A percentile compares a stretch with the other conserved stretches of the same genome.
Conservation (phyloP, 2,329 filamentous ascomycete species). For the Epichloe typhina region DNA sequence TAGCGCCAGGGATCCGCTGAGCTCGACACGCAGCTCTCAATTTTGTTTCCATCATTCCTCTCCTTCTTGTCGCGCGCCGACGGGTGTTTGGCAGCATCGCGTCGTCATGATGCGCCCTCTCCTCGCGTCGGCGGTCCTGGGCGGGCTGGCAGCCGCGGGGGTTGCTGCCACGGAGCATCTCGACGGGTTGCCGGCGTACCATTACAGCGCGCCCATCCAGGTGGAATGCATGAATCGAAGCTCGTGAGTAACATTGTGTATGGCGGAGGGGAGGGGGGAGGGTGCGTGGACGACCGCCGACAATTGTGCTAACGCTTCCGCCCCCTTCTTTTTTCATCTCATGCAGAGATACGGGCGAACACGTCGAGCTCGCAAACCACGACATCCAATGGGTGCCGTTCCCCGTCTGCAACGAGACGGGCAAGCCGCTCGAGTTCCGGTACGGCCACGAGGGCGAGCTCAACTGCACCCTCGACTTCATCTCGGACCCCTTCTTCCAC, state of each 20-base stretch:
- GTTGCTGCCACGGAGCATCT: slow-evolving; percentile 13
- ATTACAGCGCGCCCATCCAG: slow-evolving; percentile 52
- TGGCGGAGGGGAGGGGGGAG: no score
- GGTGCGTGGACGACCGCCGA: no score
- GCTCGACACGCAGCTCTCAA: no score
- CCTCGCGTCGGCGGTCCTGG: background rate
- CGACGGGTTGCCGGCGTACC: slow-evolving; percentile 43
- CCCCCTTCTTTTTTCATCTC: background rate
- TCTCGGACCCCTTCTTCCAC: slow-evolving; percentile 73
- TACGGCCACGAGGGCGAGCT: slow-evolving; percentile 74
- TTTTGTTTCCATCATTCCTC: no score
- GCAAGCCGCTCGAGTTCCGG: slow-evolving; percentile 65
- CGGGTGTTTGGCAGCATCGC: background rate
- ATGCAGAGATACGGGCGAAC: slow-evolving; percentile 70
- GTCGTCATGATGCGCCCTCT: no score
- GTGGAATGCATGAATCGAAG: slow-evolving; percentile 65
- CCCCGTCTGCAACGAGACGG: slow-evolving; percentile 79
- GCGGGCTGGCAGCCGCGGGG: slow-evolving; percentile 4
- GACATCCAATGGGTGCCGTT: slow-evolving; percentile 90
- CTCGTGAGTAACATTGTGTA: slow-evolving; percentile 30
- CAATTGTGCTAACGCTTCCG: background rate
- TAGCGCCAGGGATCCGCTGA: no score
- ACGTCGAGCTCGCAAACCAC: slow-evolving; percentile 68
- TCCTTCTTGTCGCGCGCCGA: background rate
- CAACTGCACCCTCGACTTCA: slow-evolving; percentile 70